Conservation (phyloP, 305 asterid species). For the Petunia hybrid region DNA sequence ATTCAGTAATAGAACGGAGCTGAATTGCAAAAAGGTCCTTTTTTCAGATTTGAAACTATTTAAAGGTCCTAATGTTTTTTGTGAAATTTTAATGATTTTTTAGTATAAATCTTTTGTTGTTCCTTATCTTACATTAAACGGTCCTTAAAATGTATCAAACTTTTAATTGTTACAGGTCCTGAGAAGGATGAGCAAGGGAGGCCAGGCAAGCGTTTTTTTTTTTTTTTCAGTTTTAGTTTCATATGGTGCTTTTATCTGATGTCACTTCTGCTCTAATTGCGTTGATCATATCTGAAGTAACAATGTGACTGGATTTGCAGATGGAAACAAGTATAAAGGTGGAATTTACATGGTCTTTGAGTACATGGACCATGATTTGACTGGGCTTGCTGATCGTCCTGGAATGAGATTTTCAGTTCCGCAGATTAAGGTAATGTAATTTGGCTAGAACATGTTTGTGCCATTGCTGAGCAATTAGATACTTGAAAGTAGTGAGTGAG, state of each 20-base stretch:
- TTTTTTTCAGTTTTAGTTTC: slow-evolving; percentile 11
- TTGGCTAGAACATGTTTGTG: neutral
- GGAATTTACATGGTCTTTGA: slow-evolving; percentile 96
- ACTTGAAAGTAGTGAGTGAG: slow-evolving; percentile 47
- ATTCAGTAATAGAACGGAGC: neutral
- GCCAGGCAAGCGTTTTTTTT: slow-evolving; percentile 57
- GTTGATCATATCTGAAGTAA: slow-evolving; percentile 32
- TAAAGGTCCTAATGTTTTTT: neutral
- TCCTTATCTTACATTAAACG: neutral
- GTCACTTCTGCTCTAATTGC: neutral
- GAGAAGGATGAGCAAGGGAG: slow-evolving; percentile 81
- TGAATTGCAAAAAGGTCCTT: slow-evolving; percentile 8
- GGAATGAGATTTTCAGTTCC: slow-evolving; percentile 89
- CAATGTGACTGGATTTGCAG: slow-evolving; percentile 49
- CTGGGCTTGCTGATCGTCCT: slow-evolving; percentile 98
- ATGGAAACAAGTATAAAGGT: slow-evolving; percentile 90
- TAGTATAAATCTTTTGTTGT: neutral
- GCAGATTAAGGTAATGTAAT: slow-evolving; percentile 77
- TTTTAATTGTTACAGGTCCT: slow-evolving; percentile 62
- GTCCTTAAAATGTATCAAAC: slow-evolving; percentile 36
- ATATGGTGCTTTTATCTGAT: neutral
- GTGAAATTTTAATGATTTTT: neutral
- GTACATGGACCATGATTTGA: slow-evolving; percentile 96
- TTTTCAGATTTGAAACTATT: slow-evolving; percentile 9
- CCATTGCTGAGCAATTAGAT: slow-evolving; percentile 1